phyloP scores from a whole-genome alignment of 2,329 filamentous ascomycete species.

The Apiospora sp. region DNA sequence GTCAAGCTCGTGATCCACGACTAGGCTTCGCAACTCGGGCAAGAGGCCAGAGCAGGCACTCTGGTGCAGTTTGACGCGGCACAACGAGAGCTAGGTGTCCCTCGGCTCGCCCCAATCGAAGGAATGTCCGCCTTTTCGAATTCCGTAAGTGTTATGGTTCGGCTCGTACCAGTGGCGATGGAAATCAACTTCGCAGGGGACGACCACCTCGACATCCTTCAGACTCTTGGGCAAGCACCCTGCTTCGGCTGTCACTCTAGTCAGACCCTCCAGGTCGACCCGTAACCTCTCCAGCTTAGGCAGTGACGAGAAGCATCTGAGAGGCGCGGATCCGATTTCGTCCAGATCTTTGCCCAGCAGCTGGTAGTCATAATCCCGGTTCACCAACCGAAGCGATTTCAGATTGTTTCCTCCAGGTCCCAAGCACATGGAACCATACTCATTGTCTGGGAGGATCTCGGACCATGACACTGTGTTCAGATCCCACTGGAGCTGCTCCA shows the following conservation, averaged over 20 bases:
- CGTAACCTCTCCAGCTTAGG: not conserved
- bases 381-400: not conserved
- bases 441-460: not conserved
- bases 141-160: not conserved
- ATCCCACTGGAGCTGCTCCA: not conserved
- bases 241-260: not conserved
- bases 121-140: not conserved
- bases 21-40: not conserved
- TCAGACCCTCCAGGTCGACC: conserved; percentile 1
- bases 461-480: not conserved
- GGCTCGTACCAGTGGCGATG: not conserved
- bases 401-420: not conserved
- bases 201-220: not conserved
- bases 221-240: not conserved
- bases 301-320: not conserved
- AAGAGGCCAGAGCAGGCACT: not conserved
- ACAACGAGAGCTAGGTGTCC: not conserved
- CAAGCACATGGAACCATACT: not conserved
- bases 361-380: not conserved
- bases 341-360: not conserved
- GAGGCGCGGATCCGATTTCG: not conserved
- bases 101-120: not conserved
- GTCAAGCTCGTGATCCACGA: not conserved
- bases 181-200: not conserved
- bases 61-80: not conserved